phyloP scores from a whole-genome alignment of 2,329 filamentous ascomycete genomes.

The Hymenoscyphus fructigenus region DNA sequence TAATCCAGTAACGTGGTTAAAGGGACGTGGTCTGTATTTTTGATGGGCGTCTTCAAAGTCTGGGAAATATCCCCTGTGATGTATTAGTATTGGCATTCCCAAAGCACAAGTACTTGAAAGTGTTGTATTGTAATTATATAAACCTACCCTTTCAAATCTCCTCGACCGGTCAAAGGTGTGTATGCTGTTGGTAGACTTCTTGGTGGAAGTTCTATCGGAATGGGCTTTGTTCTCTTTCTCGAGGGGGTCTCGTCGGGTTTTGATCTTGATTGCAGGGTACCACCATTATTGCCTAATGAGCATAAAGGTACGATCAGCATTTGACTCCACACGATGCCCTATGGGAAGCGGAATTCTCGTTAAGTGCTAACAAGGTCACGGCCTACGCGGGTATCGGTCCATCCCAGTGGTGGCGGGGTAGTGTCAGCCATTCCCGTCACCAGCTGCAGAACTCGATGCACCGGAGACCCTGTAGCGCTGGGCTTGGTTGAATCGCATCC shows the following conservation, averaged over 20 bases:
- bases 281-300: constrained; percentile 14
- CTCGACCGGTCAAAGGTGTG: constrained; percentile 52
- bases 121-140: constrained; percentile 1
- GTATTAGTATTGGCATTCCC: constrained; percentile 12
- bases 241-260: constrained; percentile 22
- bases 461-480: too few relatives aligned
- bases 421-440: constrained; percentile 21
- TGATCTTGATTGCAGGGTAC: not conserved
- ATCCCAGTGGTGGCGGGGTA: constrained; percentile 21
- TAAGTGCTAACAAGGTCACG: constrained; percentile 7
- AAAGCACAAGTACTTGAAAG: not conserved
- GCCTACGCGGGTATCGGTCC: too few relatives aligned
- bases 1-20: constrained; percentile 8
- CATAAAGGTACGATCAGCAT: constrained; percentile 6
- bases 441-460: constrained; percentile 7
- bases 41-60: constrained; percentile 50
- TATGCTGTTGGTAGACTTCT: constrained; percentile 47
- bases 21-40: constrained; percentile 14
- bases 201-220: constrained; percentile 48
- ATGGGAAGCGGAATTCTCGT: constrained; percentile 3
- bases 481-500: not conserved
- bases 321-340: not conserved
- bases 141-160: constrained; percentile 58
- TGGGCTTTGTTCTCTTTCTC: constrained; percentile 46
- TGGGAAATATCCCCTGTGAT: constrained; percentile 57